These are phyloP conservation scores for Starmerella stigmatis DNA, from an alignment of 805 yeast species.

Conservation along the genomic window DNA sequence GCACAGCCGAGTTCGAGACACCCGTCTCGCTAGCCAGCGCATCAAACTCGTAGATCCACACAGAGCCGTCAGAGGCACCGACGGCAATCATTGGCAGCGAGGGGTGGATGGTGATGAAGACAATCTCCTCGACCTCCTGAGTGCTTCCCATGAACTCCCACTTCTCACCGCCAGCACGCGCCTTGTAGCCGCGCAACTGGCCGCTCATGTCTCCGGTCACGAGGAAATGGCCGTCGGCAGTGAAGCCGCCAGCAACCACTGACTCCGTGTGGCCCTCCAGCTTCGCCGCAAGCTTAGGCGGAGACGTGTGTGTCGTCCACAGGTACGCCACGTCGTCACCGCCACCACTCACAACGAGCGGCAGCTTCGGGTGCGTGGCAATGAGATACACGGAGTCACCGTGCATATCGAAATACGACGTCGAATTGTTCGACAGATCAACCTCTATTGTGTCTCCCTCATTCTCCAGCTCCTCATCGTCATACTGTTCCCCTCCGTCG, in stretches of 20 bases:
- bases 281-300: conserved; percentile 69
- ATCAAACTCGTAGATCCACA: conserved; percentile 79
- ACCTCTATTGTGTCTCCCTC: conserved; percentile 55
- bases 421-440: conserved; percentile 82
- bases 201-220: conserved; percentile 96
- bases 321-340: conserved; percentile 83
- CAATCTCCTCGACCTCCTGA: conserved; percentile 83
- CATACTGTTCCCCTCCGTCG: conserved; percentile 30
- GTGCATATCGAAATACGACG: conserved; percentile 81
- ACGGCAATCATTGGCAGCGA: conserved; percentile 68
- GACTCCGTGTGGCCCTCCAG: conserved; percentile 79
- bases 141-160: conserved; percentile 64
- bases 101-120: conserved; percentile 77
- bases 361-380: conserved; percentile 74
- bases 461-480: conserved; percentile 28
- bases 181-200: conserved; percentile 58
- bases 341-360: conserved; percentile 83
- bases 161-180: conserved; percentile 66
- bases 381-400: conserved; percentile 76
- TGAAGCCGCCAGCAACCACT: conserved; percentile 73
- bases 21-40: conserved; percentile 27
- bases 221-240: conserved; percentile 67
- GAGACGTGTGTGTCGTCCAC: conserved; percentile 76
- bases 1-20: conserved; percentile 24
- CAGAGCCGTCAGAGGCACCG: conserved; percentile 87